phyloP scores from a whole-genome alignment of 2,329 filamentous ascomycete species.

The Ascochyta koolunga region DNA sequence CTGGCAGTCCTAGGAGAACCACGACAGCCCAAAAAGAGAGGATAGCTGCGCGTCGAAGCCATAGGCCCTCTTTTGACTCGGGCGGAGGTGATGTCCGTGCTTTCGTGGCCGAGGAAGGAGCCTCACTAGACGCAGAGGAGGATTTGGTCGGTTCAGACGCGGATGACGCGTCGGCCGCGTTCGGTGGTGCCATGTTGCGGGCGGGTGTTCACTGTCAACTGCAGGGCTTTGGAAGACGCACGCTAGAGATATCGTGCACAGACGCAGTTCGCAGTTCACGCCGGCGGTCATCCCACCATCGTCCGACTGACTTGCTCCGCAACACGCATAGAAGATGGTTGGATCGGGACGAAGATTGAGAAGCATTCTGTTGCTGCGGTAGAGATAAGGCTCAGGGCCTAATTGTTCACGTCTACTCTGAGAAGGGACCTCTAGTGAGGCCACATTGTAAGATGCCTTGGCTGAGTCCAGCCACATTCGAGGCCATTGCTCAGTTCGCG shows the following conservation, averaged over 20 bases:
- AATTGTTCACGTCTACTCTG: neutral
- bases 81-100: slow-evolving; percentile 65
- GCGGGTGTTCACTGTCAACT: slow-evolving; percentile 27
- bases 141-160: slow-evolving; percentile 13
- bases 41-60: slow-evolving; percentile 75
- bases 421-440: neutral
- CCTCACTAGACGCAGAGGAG: slow-evolving; percentile 1
- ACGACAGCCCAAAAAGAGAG: slow-evolving; percentile 91
- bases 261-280: slow-evolving; percentile 2
- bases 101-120: slow-evolving; percentile 5
- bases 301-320: neutral
- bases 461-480: neutral
- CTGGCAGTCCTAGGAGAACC: slow-evolving; percentile 80
- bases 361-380: neutral
- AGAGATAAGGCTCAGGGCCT: neutral
- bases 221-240: slow-evolving; percentile 11
- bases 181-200: slow-evolving; percentile 37
- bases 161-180: slow-evolving; percentile 29
- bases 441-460: neutral
- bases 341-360: neutral
- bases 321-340: neutral
- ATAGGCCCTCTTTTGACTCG: slow-evolving; percentile 72
- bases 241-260: slow-evolving; percentile 20
- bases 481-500: neutral
- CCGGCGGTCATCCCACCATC: slow-evolving; percentile 19